Evolutionary conservation across 148 eudicot genomes (phyloP).

Genomic region (Cornus florida): DNA sequence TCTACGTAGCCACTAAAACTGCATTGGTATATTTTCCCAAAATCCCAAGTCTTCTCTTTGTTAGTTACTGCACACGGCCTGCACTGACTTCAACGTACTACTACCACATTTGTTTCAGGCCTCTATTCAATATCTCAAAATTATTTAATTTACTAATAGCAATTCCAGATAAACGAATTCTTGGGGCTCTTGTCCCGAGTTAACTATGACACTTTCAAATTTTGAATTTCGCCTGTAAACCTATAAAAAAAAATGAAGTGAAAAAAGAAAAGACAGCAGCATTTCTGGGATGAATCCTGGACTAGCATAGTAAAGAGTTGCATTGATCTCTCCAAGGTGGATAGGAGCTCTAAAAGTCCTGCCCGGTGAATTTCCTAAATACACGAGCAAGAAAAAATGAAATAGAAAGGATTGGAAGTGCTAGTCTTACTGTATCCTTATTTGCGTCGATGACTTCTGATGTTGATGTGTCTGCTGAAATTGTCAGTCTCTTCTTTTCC

Average conservation of each 20-base stretch:
- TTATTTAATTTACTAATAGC: background rate
- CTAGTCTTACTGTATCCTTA: conserved; percentile 28
- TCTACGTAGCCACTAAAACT: background rate
- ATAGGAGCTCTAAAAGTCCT: conserved; percentile 1
- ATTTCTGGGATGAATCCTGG: background rate
- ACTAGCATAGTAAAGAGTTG: background rate
- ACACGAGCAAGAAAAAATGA: background rate
- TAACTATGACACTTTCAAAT: no score
- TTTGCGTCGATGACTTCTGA: conserved; percentile 38
- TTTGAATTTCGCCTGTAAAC: background rate
- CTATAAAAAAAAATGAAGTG: background rate
- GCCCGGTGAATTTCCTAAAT: background rate
- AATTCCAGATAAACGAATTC: background rate
- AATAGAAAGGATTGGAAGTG: background rate
- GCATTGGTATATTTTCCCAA: background rate
- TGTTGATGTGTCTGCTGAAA: conserved; percentile 25
- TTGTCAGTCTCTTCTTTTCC: conserved; percentile 24
- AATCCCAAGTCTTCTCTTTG: background rate
- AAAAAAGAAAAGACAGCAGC: background rate
- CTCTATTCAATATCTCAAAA: background rate
- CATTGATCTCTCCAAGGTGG: background rate
- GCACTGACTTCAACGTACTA: background rate
- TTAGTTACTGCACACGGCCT: no score
- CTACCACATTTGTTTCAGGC: background rate
- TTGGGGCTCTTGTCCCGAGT: background rate